Evolutionary conservation across 345 rosid species (phyloP).

Genomic region (Eutrema yunnanense): DNA sequence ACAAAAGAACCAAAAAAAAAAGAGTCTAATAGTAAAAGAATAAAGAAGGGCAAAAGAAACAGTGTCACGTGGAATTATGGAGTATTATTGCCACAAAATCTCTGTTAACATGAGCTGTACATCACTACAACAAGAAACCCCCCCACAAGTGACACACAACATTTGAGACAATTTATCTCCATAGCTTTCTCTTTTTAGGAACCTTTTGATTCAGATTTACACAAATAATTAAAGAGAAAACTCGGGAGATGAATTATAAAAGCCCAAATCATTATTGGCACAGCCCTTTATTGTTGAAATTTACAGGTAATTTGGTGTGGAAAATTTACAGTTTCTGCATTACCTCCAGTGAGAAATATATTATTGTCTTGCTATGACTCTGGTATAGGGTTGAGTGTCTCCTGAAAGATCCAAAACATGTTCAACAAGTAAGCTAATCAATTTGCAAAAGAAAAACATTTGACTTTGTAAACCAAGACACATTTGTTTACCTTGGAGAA

Average conservation of each 20-base stretch:
- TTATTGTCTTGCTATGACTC: conserved; percentile 25
- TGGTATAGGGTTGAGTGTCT: conserved; percentile 32
- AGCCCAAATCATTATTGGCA: neutral
- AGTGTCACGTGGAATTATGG: conserved; percentile 15
- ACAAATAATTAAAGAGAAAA: conserved; percentile 8
- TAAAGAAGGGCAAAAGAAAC: neutral
- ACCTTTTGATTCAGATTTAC: conserved; percentile 16
- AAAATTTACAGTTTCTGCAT: conserved; percentile 16
- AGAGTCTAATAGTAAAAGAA: neutral
- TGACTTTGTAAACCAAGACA: neutral
- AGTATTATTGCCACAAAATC: conserved; percentile 25
- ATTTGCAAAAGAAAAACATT: neutral
- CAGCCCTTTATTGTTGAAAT: conserved; percentile 15
- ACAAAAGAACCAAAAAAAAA: neutral
- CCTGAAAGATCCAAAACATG: conserved; percentile 25
- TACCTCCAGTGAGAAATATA: neutral
- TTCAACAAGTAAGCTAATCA: conserved; percentile 2
- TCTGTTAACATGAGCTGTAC: conserved; percentile 30
- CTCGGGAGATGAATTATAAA: neutral
- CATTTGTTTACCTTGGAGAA: conserved; percentile 53
- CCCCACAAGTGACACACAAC: neutral
- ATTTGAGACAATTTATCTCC: conserved; percentile 12
- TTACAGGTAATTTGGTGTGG: conserved; percentile 12
- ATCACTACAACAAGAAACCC: conserved; percentile 1
- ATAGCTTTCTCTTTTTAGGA: conserved; percentile 14